Percentiles rank a stretch among this genome's conserved stretches.
Conservation (phyloP, 257 asterid genomes). For the Penstemon eatonii region DNA sequence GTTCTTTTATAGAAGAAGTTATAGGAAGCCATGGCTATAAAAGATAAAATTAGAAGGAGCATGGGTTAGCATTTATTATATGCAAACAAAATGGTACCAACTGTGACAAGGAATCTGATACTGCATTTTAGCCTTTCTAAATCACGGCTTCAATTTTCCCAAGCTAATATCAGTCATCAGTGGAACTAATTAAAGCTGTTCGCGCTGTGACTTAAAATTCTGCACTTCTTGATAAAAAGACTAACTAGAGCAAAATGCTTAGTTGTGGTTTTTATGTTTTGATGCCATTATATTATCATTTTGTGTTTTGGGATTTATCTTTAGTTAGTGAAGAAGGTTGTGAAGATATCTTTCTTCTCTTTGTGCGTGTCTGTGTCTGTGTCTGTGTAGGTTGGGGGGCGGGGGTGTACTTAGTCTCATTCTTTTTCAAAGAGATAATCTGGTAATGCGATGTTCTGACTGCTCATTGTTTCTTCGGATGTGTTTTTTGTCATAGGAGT, state of each 20-base stretch:
- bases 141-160: constrained; percentile 7
- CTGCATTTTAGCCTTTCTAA: constrained; percentile 15
- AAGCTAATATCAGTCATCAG: neutral
- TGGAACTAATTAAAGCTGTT: constrained; percentile 6
- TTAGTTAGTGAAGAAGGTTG: neutral
- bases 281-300: neutral
- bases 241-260: constrained; percentile 1
- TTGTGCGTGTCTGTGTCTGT: neutral
- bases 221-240: constrained; percentile 5
- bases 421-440: neutral
- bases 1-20: too few relatives aligned
- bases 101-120: constrained; percentile 21
- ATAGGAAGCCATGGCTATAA: too few relatives aligned
- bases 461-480: constrained; percentile 16
- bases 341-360: neutral
- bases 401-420: neutral
- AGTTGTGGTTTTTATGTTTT: neutral
- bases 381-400: neutral
- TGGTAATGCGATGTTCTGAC: constrained; percentile 30
- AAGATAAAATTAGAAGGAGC: too few relatives aligned
- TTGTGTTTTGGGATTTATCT: constrained; percentile 6
- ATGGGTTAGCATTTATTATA: neutral
- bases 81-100: neutral
- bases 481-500: constrained; percentile 50
- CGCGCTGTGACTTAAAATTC: constrained; percentile 11